Evolutionary conservation across 371 early-diverging fungal genomes (phyloP).

Genomic region (Dichotomocladium elegans): DNA sequence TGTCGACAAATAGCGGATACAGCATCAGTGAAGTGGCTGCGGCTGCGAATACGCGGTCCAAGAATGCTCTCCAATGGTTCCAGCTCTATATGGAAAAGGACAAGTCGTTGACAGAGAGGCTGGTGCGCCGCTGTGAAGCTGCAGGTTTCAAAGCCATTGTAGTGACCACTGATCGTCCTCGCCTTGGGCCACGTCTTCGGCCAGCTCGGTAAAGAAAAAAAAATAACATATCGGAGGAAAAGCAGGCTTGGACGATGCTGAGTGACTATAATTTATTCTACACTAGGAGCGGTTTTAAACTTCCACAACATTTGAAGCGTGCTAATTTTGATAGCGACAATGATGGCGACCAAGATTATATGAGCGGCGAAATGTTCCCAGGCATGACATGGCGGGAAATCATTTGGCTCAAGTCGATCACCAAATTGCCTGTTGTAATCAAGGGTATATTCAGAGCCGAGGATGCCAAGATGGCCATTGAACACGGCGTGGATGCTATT

Average conservation of each 20-base stretch:
- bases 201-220: constrained; percentile 23
- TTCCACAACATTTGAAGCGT: constrained; percentile 14
- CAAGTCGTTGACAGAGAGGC: constrained; percentile 41
- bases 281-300: constrained; percentile 38
- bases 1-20: constrained; percentile 49
- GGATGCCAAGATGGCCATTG: constrained; percentile 66
- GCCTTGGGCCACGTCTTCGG: constrained; percentile 59
- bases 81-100: constrained; percentile 75
- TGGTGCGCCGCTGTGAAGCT: constrained; percentile 58
- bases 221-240: too few relatives aligned
- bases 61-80: constrained; percentile 60
- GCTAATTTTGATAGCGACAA: constrained; percentile 14
- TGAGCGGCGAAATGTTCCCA: constrained; percentile 18
- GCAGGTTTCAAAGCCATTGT: constrained; percentile 66
- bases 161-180: constrained; percentile 74
- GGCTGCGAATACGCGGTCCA: constrained; percentile 16
- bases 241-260: too few relatives aligned
- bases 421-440: constrained; percentile 62
- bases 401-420: constrained; percentile 58
- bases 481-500: constrained; percentile 59
- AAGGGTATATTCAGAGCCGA: constrained; percentile 71
- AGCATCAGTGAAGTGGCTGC: constrained; percentile 52
- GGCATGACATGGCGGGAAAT: constrained; percentile 69
- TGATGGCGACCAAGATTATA: constrained; percentile 15
- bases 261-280: not conserved